Base-by-base conservation (phyloP, 208 protist genomes). In the Trypanosoma platydactyli region DNA sequence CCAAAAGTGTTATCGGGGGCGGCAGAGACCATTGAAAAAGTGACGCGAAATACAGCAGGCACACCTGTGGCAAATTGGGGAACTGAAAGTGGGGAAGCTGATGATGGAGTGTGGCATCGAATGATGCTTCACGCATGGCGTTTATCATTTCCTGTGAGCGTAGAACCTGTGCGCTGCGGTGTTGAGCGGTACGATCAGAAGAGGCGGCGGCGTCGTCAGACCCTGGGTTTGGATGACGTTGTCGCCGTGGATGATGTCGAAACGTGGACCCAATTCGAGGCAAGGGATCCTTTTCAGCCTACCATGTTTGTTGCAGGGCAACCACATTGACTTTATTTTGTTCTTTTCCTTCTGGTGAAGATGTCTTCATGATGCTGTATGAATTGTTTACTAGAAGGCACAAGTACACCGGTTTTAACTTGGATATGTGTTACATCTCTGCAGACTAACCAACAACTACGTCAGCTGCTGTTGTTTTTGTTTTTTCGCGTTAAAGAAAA, bases 71-170 rank as follows among this genome's bases (percentile, higher is more conserved):
- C n/a, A 40, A 51, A 33, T 11, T n/a, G 7, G 24, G 16, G 18
- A 30, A 35, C 30, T 0, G 25, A 22, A 13, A 24, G 30, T 7
- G 18, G 1, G 22, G 25, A n/a, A 42, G 63, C 56, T 9, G 6
- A 38, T 40, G 50, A 22, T 24, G 41, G n/a, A 5, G 29, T 24
- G 0, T 85, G 66, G 71, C 42, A 71, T 13, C 84, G 88, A 29
- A 94, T 94, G 88, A 89, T 83, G 44, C 56, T 94, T 48, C 88
- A 94, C 49, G 88, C 88, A 40, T 91, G 85, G 81, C 73, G 84
- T 27, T 61, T 94, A 33, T 68, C 71, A 5, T 61, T 94, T 33
- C 84, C 84, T 0, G 50, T 83, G 3, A 59, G 54, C 1, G 60
- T 81, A 2, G 58, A 75, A 1, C 24, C 50, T 5, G 16, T 65